Base-by-base conservation (phyloP, 192 early-diverging fungal species). In the Coemansia sp. region DNA sequence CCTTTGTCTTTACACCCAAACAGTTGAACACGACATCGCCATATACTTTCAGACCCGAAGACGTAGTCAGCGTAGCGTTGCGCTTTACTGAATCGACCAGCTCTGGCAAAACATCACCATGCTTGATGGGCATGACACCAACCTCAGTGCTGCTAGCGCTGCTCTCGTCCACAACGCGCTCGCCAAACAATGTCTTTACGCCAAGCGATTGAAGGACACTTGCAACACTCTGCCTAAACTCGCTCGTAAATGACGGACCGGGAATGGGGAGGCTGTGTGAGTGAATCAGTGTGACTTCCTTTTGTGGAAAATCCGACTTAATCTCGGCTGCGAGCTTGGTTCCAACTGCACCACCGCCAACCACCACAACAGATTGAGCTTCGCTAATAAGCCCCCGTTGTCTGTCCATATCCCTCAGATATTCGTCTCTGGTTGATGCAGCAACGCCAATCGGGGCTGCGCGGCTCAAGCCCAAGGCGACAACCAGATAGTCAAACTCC, bases 261-360 rank as follows among this genome's bases (percentile, higher is more conserved):
- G 74, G 74, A 57, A 91, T 69, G 37, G 89, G 91, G 24, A 85
- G 74, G 35, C 81, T 72, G 29, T 81, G 86, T 21, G 87, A 87
- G 44, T 84, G 83, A 29, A 84, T 63, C 41, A 84, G 56, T 1
- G 69, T 74, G 37, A 84, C 50, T 2, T 76, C 61, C 44, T 84
- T 84, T 1, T 79, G 45, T 11, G 77, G 74, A 44, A 67, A 79
- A 17, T 70, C 77, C 1, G 77, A 61, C 44, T 78, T 78, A 42
- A 84, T 56, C 64, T 95, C 94, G 0, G 85, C 90, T 1, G 89
- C 90, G 48, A 93, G 56, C 72, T 95, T 93, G 16, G 90, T 69
- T 27, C 91, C 94, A 8, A 90, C 88, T 17, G 90, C 89, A 19
- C 93, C 93, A 6, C 86, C 93, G 14, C 93, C 93, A 37, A 89